Percentiles rank a stretch among this genome's conserved stretches.
Evolutionary conservation across 352 stramenopile genomes (phyloP).

Genomic region (Pythium apleroticum): DNA sequence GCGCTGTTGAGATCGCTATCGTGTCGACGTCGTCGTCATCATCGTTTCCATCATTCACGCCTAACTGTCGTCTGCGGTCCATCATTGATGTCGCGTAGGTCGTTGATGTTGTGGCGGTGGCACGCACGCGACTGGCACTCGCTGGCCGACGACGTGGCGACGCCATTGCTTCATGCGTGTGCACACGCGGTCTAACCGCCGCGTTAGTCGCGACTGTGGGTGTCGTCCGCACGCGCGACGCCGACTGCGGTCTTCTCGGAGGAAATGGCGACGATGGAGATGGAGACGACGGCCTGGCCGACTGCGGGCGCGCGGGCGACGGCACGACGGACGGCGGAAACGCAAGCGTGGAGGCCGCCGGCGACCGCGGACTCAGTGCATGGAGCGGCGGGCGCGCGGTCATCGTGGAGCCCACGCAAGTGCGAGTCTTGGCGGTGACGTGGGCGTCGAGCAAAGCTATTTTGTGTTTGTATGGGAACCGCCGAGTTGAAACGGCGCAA

Average conservation of each 20-base stretch:
- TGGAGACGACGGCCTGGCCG: conserved; percentile 3
- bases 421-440: neutral
- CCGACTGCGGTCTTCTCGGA: conserved; percentile 22
- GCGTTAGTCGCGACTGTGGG: conserved; percentile 3
- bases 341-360: neutral
- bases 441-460: neutral
- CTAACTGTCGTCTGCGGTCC: neutral
- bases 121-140: conserved; percentile 39
- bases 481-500: conserved; percentile 4
- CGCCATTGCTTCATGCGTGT: conserved; percentile 17
- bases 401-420: neutral
- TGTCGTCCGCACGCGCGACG: conserved; percentile 17
- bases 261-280: conserved; percentile 2
- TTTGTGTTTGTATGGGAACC: conserved; percentile 18
- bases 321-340: conserved; percentile 18
- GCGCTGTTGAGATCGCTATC: conserved; percentile 14
- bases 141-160: conserved; percentile 24
- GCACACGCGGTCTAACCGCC: conserved; percentile 18
- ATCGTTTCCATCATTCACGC: conserved; percentile 16
- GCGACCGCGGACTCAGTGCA: conserved; percentile 4
- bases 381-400: conserved; percentile 18
- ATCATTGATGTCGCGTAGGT: neutral
- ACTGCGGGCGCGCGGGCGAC: neutral
- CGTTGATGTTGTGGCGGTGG: conserved; percentile 15
- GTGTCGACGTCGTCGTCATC: conserved; percentile 28